Conservation (phyloP, 139 green algal species). For the Auxenochlorella pyrenoidosa region DNA sequence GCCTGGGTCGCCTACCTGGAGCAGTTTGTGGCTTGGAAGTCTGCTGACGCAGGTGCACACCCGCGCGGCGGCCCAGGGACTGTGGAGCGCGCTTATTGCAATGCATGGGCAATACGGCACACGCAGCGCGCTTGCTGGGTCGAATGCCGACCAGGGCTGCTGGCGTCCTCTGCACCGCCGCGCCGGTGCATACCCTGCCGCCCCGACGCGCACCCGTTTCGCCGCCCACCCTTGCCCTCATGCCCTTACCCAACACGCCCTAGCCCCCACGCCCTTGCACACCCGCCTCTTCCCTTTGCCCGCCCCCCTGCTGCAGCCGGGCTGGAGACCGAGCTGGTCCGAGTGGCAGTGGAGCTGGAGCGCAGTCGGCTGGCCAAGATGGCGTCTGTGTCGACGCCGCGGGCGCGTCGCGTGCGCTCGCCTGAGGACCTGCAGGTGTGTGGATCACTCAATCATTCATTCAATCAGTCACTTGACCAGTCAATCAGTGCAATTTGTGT, state of each 20-base stretch:
- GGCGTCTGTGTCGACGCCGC: background rate
- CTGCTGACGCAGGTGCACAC: slow-evolving; percentile 64
- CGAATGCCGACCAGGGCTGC: background rate
- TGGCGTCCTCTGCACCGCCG: background rate
- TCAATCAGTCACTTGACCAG: too few relatives aligned
- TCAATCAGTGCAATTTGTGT: too few relatives aligned
- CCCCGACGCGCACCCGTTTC: too few relatives aligned
- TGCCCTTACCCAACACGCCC: too few relatives aligned
- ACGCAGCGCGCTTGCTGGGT: too few relatives aligned
- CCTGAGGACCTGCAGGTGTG: slow-evolving; percentile 60
- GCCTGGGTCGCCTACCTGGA: slow-evolving; percentile 91
- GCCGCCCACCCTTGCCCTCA: background rate
- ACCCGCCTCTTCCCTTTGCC: background rate
- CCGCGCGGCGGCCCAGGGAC: too few relatives aligned
- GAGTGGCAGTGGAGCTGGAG: slow-evolving; percentile 71
- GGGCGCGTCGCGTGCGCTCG: background rate
- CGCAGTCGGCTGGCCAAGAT: slow-evolving; percentile 61
- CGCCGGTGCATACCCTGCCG: too few relatives aligned
- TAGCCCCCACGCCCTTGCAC: background rate
- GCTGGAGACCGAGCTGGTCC: slow-evolving; percentile 81
- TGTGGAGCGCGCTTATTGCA: too few relatives aligned
- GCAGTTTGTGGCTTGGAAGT: slow-evolving; percentile 93
- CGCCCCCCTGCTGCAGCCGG: slow-evolving; percentile 38
- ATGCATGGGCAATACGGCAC: too few relatives aligned
- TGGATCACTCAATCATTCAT: accelerated